Conservation (phyloP, 2,329 filamentous ascomycete species). For the Sporothrix phasma region DNA sequence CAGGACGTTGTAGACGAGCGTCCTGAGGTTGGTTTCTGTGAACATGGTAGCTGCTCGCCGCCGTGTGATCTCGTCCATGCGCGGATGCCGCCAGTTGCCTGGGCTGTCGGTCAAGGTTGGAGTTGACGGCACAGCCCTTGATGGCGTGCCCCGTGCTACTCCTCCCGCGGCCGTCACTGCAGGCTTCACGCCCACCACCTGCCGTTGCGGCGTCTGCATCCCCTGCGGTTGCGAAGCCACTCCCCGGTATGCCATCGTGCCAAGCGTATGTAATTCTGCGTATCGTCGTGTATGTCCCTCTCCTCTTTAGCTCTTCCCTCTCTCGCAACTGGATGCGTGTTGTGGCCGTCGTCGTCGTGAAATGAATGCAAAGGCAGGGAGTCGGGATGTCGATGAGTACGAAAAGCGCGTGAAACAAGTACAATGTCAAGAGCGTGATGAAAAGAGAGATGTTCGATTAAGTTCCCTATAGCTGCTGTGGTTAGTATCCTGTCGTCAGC, state of each 20-base stretch:
- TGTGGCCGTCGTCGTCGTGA: background rate
- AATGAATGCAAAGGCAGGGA: background rate
- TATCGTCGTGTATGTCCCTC: background rate
- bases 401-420: background rate
- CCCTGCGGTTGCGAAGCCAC: background rate
- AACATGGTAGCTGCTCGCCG: conserved; percentile 73
- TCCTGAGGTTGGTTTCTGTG: conserved; percentile 62
- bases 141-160: background rate
- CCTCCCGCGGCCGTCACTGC: background rate
- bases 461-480: background rate
- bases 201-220: conserved; percentile 12
- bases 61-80: conserved; percentile 73
- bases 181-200: background rate
- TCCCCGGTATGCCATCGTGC: background rate
- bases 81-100: conserved; percentile 85
- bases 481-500: conserved; percentile 10
- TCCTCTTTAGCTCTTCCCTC: background rate
- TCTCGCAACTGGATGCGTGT: background rate
- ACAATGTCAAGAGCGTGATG: background rate
- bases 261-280: background rate
- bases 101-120: conserved; percentile 42
- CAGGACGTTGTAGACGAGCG: conserved; percentile 58
- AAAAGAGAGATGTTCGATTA: background rate
- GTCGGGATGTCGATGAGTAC: background rate
- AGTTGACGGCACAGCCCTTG: background rate